Evolutionary conservation across 192 early-diverging fungal species (phyloP), one percentile per base, ranked within the genome.

Genomic region (Coemansia sp.): DNA sequence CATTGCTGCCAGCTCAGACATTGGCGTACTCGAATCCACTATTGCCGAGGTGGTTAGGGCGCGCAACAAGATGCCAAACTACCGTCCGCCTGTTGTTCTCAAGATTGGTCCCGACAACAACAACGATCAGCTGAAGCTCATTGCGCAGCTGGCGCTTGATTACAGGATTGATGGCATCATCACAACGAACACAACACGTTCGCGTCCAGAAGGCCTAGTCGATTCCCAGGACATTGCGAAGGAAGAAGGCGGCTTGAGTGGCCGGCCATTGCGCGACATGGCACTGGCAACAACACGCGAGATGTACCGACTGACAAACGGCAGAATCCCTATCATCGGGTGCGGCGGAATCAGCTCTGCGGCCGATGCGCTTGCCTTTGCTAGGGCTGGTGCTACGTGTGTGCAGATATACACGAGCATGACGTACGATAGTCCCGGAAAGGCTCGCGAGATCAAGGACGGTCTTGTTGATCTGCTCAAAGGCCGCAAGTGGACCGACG

Each of bases 41-140:
- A 74, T 97, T 68, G 73, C 81, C 5, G 87, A 88, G 43, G 94
- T 93, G 43, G 71, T 88, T 55, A 45, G 50, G 38, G 85, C 81
- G 53, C 83, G 84, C 60, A 77, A 89, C 61, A 46, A 12, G 11
- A 67, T 79, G 76, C 40, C 70, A 42, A 65, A 77, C 68, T 77
- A 73, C 69, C 79, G 76, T 61, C 92, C 92, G 48, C 91, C 94
- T 6, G 68, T 97, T 43, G 83, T 94, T 56, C 90, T 97, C 46
- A 97, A 97, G 84, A 95, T 97, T 70, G 90, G 92, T 8, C 95
- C 95, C 4, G 95, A 97, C 81, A 84, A 93, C 63, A 75, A 81
- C 39, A 79, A 80, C 51, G 85, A 86, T 46, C 92, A 97, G 75
- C 82, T 95, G 22, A 71, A 87, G 39, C 88, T 95, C 63, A 90